phyloP scores from a whole-genome alignment of 345 rosid genomes.

The Aurinia saxatilis region DNA sequence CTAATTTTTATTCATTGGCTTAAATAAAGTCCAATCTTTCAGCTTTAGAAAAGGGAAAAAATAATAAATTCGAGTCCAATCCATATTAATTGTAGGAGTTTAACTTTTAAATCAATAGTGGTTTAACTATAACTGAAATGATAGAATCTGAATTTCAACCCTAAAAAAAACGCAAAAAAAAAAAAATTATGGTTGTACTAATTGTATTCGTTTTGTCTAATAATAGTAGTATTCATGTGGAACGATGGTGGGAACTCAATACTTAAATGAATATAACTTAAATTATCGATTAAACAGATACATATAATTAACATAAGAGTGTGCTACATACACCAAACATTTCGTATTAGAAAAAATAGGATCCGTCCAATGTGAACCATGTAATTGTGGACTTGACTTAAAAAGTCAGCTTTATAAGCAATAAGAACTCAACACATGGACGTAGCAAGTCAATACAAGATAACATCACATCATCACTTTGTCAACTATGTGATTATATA shows the following conservation, averaged over 20 bases:
- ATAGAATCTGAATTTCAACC: too few relatives aligned
- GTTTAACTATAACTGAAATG: too few relatives aligned
- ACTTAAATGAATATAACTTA: too few relatives aligned
- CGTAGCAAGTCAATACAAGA: neutral
- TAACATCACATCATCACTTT: neutral
- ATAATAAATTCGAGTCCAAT: too few relatives aligned
- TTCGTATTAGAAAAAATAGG: neutral
- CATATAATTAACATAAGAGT: neutral
- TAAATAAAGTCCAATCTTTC: neutral
- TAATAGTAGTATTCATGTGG: neutral
- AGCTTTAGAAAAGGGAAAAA: too few relatives aligned
- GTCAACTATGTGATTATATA: neutral
- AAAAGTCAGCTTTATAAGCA: constrained; percentile 9
- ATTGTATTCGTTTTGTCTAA: too few relatives aligned
- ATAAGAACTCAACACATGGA: neutral
- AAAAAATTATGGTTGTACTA: too few relatives aligned
- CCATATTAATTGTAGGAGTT: too few relatives aligned
- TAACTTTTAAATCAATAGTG: too few relatives aligned
- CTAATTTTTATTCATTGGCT: neutral
- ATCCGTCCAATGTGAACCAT: constrained; percentile 1
- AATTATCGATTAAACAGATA: too few relatives aligned
- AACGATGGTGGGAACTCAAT: neutral
- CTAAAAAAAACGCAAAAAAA: too few relatives aligned
- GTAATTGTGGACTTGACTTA: neutral
- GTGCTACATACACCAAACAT: neutral